phyloP scores from a whole-genome alignment of 2,329 filamentous ascomycete genomes.

The Rasamsonia emersonii region DNA sequence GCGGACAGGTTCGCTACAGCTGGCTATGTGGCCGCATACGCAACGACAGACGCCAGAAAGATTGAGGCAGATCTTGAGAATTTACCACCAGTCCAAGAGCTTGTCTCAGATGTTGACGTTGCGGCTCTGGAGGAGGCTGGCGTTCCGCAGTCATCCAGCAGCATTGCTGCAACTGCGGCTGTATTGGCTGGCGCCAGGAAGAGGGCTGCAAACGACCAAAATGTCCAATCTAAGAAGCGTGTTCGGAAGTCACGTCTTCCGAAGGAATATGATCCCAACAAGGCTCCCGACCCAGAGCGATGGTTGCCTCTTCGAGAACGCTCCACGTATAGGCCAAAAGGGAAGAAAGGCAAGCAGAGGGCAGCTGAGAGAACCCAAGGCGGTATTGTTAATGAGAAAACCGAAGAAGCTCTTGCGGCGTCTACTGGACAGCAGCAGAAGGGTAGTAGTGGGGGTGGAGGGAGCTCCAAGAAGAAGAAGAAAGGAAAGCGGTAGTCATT shows the following conservation, averaged over 20 bases:
- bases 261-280: slow-evolving; percentile 56
- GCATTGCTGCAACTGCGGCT: slow-evolving; percentile 22
- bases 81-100: slow-evolving; percentile 32
- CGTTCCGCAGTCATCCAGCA: slow-evolving; percentile 27
- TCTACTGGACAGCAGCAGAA: slow-evolving; percentile 23
- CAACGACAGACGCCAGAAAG: slow-evolving; percentile 39
- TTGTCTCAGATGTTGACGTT: slow-evolving; percentile 36
- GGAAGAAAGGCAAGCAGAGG: slow-evolving; percentile 84
- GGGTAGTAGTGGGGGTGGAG: slow-evolving; percentile 27
- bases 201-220: slow-evolving; percentile 26
- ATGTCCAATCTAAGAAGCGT: slow-evolving; percentile 30
- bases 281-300: slow-evolving; percentile 78
- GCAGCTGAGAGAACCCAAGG: slow-evolving; percentile 74
- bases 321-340: slow-evolving; percentile 81
- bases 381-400: slow-evolving; percentile 65
- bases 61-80: slow-evolving; percentile 28
- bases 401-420: slow-evolving; percentile 43
- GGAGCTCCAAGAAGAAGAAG: slow-evolving; percentile 41
- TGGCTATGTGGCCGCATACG: slow-evolving; percentile 77
- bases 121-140: slow-evolving; percentile 37
- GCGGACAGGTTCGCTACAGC: slow-evolving; percentile 63
- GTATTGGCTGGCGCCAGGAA: slow-evolving; percentile 31
- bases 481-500: slow-evolving; percentile 45
- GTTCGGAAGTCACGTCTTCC: slow-evolving; percentile 39
- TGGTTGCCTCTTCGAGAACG: slow-evolving; percentile 89